Evolutionary conservation across 164 flowering plant species (phyloP), one percentile per base, ranked within the genome.

Genomic region (Tinospora cordifolia): DNA sequence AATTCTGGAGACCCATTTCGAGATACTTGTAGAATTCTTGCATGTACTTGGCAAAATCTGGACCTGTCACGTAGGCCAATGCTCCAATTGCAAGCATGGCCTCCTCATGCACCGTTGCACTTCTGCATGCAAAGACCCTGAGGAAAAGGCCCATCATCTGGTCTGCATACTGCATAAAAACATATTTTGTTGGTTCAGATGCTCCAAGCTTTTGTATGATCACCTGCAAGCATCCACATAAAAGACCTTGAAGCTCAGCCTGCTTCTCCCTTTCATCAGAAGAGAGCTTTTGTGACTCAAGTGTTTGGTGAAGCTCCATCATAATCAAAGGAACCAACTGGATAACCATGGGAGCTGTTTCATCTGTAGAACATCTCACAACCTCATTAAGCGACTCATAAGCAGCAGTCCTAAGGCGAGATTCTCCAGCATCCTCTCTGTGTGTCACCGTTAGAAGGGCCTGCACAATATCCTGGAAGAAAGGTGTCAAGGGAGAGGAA

Each of bases 41-140:
- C 90, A 85, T 87, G 71, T 85, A 87, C 58, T 85, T 85, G 0
- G 65, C 78, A 77, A 85, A 87, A 66, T 84, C 83, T 3, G 84
- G 54, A 11, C 90, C 88, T 15, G 83, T 62, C 19, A 83, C 74
- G 74, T 85, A 87, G 6, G 88, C 88, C 68, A 87, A 78, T 57
- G 90, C 90, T 24, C 90, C 90, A 71, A 87, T 85, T 0, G 87
- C 90, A 62, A 87, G 85, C 88, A 87, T 83, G 25, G 88, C 87
- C 71, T 85, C 88, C 76, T 87, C 90, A 67, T 87, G 90, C 8
- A 82, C 87, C 3, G 86, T 85, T 36, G 90, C 88, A 73, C 74
- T 84, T 76, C 83, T 80, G 72, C 80, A 78, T 54, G 83, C 83
- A 79, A 87, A 87, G 12, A 85, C 88, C 69, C 86, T 80, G 57